Percentiles rank a stretch among this genome's conserved stretches.
These are phyloP conservation scores for Diutina mesorugosa DNA, from an alignment of 1,139 yeast genomes.

Conservation along the genomic window DNA sequence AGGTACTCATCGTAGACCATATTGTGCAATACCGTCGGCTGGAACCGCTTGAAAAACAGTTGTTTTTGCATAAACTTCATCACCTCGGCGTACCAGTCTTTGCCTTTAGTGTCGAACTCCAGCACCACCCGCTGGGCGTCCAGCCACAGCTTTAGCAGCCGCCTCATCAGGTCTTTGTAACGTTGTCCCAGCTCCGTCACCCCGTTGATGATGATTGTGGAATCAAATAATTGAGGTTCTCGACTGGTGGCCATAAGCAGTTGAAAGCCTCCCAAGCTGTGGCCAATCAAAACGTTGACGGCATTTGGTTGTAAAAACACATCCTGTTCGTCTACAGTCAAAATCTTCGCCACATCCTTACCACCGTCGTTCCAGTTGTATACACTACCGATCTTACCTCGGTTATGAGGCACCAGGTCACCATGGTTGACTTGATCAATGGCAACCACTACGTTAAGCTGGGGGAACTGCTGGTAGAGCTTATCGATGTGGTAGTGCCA, in stretches of 20 bases:
- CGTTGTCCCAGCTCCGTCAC: neutral
- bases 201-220: neutral
- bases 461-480: slow-evolving; percentile 14
- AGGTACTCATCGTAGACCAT: neutral
- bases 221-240: neutral
- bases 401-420: slow-evolving; percentile 47
- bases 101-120: neutral
- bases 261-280: neutral
- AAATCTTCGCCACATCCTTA: slow-evolving; percentile 34
- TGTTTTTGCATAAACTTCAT: neutral
- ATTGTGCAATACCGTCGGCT: neutral
- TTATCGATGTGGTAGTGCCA: slow-evolving; percentile 47
- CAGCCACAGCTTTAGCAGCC: neutral
- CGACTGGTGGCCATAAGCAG: neutral
- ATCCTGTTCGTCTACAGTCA: neutral
- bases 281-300: neutral
- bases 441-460: slow-evolving; percentile 23
- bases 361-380: slow-evolving; percentile 57
- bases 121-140: neutral
- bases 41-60: slow-evolving; percentile 1
- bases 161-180: neutral
- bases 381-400: slow-evolving; percentile 38
- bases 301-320: neutral
- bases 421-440: slow-evolving; percentile 54
- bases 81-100: neutral